A percentile compares a stretch with the other conserved stretches of the same genome.
Conservation (phyloP, 2,329 filamentous ascomycete genomes). For the Chaetomium sp. region DNA sequence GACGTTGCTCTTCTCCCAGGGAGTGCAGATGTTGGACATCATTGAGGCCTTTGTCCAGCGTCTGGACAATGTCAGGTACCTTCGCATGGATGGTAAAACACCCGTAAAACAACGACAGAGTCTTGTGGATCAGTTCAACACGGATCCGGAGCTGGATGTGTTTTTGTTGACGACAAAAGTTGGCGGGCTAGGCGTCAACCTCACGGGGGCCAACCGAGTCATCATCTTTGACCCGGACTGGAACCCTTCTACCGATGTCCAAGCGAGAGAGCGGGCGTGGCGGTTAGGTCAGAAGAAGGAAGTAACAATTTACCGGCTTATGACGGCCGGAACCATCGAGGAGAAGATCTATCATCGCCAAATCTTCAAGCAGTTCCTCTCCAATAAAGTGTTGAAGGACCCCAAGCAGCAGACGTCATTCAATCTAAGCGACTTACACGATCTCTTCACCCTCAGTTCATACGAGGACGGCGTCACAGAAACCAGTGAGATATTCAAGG, state of each 20-base stretch:
- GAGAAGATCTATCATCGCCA: slow-evolving; percentile 99
- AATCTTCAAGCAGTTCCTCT: slow-evolving; percentile 96
- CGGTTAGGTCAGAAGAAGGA: slow-evolving; percentile 89
- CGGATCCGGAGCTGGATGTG: slow-evolving; percentile 68
- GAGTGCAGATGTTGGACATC: slow-evolving; percentile 92
- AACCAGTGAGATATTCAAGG: slow-evolving; percentile 78
- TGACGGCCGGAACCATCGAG: slow-evolving; percentile 96
- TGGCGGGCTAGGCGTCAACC: slow-evolving; percentile 84
- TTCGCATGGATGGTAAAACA: slow-evolving; percentile 91
- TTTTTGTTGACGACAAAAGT: slow-evolving; percentile 95
- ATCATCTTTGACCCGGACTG: slow-evolving; percentile 99
- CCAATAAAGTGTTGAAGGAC: slow-evolving; percentile 91
- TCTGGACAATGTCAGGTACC: slow-evolving; percentile 64
- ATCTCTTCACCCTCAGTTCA: slow-evolving; percentile 75
- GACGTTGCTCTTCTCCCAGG: slow-evolving; percentile 85
- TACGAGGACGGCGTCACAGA: slow-evolving; percentile 66
- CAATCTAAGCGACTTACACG: slow-evolving; percentile 81
- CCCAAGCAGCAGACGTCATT: slow-evolving; percentile 90
- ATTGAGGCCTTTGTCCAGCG: slow-evolving; percentile 71
- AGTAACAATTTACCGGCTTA: slow-evolving; percentile 93
- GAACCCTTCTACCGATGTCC: slow-evolving; percentile 95
- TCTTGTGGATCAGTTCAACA: slow-evolving; percentile 91
- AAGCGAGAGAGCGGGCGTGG: slow-evolving; percentile 94
- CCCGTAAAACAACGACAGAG: slow-evolving; percentile 80
- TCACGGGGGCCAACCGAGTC: slow-evolving; percentile 90